These are phyloP conservation scores for Pleurotus pulmonarius DNA, from an alignment of 768 basidiomycete species.

Conservation along the genomic window DNA sequence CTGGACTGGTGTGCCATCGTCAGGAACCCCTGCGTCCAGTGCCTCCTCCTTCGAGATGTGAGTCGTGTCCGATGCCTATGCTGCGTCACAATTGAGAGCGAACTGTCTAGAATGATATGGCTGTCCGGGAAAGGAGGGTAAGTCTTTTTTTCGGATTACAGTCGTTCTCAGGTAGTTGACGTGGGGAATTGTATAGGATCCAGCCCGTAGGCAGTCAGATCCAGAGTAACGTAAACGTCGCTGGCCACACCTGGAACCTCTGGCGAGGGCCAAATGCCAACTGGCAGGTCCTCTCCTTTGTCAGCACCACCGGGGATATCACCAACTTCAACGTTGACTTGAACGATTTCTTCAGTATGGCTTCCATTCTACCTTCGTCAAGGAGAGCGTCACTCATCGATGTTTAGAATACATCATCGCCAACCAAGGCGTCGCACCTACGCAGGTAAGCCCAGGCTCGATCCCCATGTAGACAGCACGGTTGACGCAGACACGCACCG, in stretches of 20 bases:
- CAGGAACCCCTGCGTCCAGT: constrained; percentile 41
- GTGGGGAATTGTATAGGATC: constrained; percentile 28
- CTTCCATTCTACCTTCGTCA: neutral
- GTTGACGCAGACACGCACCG: neutral
- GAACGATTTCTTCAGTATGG: constrained; percentile 52
- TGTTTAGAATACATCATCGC: constrained; percentile 39
- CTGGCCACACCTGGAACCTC: constrained; percentile 51
- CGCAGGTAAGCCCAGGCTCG: constrained; percentile 29
- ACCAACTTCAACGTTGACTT: constrained; percentile 49
- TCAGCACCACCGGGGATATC: constrained; percentile 43
- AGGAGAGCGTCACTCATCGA: neutral
- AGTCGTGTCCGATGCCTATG: constrained; percentile 10
- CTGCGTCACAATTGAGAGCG: neutral
- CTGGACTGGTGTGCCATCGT: constrained; percentile 42
- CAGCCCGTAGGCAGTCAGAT: constrained; percentile 52
- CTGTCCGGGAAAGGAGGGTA: constrained; percentile 54
- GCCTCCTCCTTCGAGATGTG: constrained; percentile 54
- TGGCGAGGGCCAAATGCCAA: constrained; percentile 52
- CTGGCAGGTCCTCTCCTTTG: constrained; percentile 57
- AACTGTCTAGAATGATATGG: constrained; percentile 51
- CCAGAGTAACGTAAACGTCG: constrained; percentile 34
- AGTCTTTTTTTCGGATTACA: constrained; percentile 1
- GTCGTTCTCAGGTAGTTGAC: too few relatives aligned
- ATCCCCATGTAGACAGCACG: neutral
- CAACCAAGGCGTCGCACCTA: constrained; percentile 43